A percentile compares a stretch with the other conserved stretches of the same genome.
Evolutionary conservation across 768 basidiomycete genomes (phyloP).

Genomic region (Chalciporus pseudorubinellus): DNA sequence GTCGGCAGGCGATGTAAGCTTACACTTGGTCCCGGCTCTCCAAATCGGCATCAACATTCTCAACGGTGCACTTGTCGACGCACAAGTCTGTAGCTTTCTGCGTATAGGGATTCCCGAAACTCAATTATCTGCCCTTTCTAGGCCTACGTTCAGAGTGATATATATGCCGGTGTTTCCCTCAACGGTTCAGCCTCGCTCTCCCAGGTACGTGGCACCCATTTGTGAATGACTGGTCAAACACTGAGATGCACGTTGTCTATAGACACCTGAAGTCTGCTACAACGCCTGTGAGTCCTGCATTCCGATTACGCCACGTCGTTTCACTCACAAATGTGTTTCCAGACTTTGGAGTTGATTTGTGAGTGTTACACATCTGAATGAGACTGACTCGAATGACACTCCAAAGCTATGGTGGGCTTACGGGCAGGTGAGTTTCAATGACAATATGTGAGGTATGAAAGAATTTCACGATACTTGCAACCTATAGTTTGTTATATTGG

Average conservation of each 20-base stretch:
- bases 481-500: neutral
- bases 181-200: neutral
- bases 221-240: too few species aligned
- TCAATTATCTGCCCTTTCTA: neutral
- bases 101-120: neutral
- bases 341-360: neutral
- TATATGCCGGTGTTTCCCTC: neutral
- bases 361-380: neutral
- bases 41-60: conserved; percentile 26
- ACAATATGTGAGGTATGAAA: neutral
- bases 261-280: neutral
- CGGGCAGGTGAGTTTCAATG: neutral
- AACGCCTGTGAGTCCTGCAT: neutral
- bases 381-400: neutral
- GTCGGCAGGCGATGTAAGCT: conserved; percentile 15
- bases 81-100: conserved; percentile 6
- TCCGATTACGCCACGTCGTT: neutral
- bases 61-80: conserved; percentile 25
- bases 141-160: neutral
- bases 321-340: neutral
- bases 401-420: neutral
- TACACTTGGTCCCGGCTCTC: conserved; percentile 23
- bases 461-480: neutral
- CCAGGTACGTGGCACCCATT: neutral
- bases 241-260: too few species aligned